phyloP scores from a whole-genome alignment of 345 rosid genomes.

The Sisymbrium altissimum region DNA sequence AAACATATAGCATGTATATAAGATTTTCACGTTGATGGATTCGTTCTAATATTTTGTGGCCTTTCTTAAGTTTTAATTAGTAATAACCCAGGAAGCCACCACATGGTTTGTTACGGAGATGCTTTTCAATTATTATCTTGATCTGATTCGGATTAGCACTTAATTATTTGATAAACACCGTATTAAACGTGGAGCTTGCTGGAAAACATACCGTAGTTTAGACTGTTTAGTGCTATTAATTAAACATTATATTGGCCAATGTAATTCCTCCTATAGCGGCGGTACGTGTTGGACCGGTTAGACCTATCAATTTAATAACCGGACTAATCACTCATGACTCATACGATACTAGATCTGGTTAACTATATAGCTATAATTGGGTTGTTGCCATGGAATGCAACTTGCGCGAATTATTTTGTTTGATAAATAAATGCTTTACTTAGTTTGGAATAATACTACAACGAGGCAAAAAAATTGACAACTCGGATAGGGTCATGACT shows the following conservation, averaged over 20 bases:
- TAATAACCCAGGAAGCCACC: slow-evolving; percentile 22
- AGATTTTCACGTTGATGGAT: slow-evolving; percentile 32
- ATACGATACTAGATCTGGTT: slow-evolving; percentile 6
- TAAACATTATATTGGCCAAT: background rate
- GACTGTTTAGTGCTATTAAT: background rate
- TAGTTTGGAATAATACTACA: slow-evolving; percentile 25
- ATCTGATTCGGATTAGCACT: slow-evolving; percentile 31
- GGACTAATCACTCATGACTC: background rate
- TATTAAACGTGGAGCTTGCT: slow-evolving; percentile 37
- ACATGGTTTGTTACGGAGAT: slow-evolving; percentile 37
- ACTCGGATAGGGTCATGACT: slow-evolving; percentile 31
- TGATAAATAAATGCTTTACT: slow-evolving; percentile 14
- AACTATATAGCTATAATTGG: slow-evolving; percentile 13
- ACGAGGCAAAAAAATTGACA: slow-evolving; percentile 30
- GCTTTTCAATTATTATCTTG: slow-evolving; percentile 32
- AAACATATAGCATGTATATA: slow-evolving; percentile 24
- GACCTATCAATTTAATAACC: background rate
- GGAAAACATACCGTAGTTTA: slow-evolving; percentile 21
- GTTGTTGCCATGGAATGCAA: slow-evolving; percentile 28
- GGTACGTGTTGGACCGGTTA: slow-evolving; percentile 14
- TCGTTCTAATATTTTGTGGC: slow-evolving; percentile 17
- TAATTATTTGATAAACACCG: slow-evolving; percentile 29
- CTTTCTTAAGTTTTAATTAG: slow-evolving; percentile 16
- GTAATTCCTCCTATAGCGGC: slow-evolving; percentile 21
- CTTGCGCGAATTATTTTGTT: slow-evolving; percentile 21